Evolutionary conservation across 2,329 filamentous ascomycete genomes (phyloP).

Genomic region (Neofusicoccum sp.): DNA sequence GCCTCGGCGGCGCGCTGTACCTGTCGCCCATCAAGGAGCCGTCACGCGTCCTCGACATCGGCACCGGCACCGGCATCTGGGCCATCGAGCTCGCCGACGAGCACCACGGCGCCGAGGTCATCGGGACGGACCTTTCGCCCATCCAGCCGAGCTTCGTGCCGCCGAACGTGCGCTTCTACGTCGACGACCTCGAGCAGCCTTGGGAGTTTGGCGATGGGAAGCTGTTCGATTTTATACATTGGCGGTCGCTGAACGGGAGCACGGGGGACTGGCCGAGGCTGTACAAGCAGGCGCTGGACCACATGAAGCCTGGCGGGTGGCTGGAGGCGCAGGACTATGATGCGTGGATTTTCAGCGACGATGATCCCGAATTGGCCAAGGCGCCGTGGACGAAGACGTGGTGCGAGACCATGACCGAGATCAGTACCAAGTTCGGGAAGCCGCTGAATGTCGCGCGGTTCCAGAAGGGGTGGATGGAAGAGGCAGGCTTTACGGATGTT

Average conservation of each 20-base stretch:
- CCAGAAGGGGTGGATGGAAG: slow-evolving; percentile 39
- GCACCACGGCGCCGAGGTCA: slow-evolving; percentile 19
- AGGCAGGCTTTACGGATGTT: slow-evolving; percentile 45
- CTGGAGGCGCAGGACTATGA: slow-evolving; percentile 49
- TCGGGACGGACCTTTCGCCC: slow-evolving; percentile 35
- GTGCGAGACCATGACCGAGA: not conserved
- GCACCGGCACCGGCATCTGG: slow-evolving; percentile 34
- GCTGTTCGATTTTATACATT: slow-evolving; percentile 58
- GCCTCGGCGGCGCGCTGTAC: slow-evolving; percentile 36
- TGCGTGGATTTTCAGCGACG: slow-evolving; percentile 24
- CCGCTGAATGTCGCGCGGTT: slow-evolving; percentile 38
- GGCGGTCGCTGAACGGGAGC: slow-evolving; percentile 51
- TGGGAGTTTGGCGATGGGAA: slow-evolving; percentile 52
- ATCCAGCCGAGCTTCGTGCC: slow-evolving; percentile 20
- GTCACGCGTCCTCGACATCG: slow-evolving; percentile 26
- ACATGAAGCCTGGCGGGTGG: slow-evolving; percentile 51
- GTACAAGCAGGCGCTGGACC: slow-evolving; percentile 39
- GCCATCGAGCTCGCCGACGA: slow-evolving; percentile 33
- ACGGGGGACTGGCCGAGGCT: slow-evolving; percentile 55
- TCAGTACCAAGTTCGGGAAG: slow-evolving; percentile 27
- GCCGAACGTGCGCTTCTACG: slow-evolving; percentile 27
- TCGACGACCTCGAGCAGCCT: slow-evolving; percentile 43
- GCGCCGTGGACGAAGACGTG: slow-evolving; percentile 22
- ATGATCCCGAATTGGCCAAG: not conserved
- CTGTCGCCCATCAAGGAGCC: slow-evolving; percentile 28